Percentiles rank a stretch among this genome's conserved stretches.
These are phyloP conservation scores for Hanseniaspora pseudoguilliermondii DNA, from an alignment of 805 yeast species.

Conservation along the genomic window DNA sequence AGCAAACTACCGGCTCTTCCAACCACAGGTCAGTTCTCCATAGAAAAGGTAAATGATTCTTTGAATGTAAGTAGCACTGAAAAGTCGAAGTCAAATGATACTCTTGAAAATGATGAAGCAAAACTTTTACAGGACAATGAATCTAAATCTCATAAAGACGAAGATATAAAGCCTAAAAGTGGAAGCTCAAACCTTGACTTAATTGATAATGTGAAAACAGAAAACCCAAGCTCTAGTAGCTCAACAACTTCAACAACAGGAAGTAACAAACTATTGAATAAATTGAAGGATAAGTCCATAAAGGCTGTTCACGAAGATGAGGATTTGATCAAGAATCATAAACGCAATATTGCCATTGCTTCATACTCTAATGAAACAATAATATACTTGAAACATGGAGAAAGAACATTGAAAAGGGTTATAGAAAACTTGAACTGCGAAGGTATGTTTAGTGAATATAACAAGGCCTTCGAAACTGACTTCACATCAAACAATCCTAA, in stretches of 20 bases:
- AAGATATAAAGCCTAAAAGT: background rate
- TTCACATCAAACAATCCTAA: background rate
- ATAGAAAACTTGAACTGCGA: background rate
- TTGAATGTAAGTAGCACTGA: background rate
- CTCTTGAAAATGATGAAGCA: too few relatives aligned
- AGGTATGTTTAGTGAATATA: background rate
- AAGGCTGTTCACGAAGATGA: background rate
- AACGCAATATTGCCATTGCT: background rate
- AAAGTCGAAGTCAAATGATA: background rate
- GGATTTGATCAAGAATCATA: background rate
- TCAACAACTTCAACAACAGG: background rate
- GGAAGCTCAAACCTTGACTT: background rate
- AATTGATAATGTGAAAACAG: background rate
- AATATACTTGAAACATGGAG: constrained; percentile 40
- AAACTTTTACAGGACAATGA: too few relatives aligned
- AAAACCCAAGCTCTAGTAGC: background rate
- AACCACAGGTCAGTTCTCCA: constrained; percentile 14
- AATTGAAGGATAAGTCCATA: background rate
- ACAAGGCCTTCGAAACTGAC: background rate
- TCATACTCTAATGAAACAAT: background rate
- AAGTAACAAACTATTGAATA: background rate
- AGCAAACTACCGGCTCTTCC: constrained; percentile 20
- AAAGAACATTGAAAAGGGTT: background rate
- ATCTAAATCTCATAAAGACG: background rate
- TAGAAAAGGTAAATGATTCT: background rate